Conservation (phyloP, 2,329 filamentous ascomycete genomes). For the Aspergillus brasiliensis region DNA sequence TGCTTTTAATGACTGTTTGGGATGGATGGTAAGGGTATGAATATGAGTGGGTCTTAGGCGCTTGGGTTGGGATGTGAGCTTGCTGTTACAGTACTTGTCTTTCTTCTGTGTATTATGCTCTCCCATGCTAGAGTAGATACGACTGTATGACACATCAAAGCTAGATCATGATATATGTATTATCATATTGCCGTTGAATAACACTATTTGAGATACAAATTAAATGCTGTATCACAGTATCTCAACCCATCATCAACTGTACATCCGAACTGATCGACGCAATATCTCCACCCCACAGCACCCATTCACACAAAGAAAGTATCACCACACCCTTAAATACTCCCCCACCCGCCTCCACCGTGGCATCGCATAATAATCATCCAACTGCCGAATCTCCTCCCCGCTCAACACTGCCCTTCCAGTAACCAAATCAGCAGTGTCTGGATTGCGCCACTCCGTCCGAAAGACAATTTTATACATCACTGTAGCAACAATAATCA, state of each 20-base stretch:
- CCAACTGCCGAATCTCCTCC: constrained; percentile 7
- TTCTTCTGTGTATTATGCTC: background rate
- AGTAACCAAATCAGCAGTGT: constrained; percentile 8
- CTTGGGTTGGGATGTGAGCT: too few species aligned
- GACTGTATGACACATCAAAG: too few species aligned
- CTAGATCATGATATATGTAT: too few species aligned
- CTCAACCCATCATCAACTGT: too few species aligned
- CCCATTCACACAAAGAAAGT: background rate
- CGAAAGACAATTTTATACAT: constrained; percentile 8
- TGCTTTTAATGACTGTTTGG: background rate
- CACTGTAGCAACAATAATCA: constrained; percentile 2
- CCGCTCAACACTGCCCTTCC: constrained; percentile 1
- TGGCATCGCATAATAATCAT: constrained; percentile 9
- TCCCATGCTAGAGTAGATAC: background rate
- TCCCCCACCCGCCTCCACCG: constrained; percentile 11
- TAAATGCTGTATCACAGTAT: too few species aligned
- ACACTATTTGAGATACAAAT: too few species aligned
- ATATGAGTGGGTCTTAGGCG: background rate
- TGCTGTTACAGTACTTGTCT: background rate
- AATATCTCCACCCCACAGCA: too few species aligned
- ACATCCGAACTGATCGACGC: too few species aligned
- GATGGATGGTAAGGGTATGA: background rate
- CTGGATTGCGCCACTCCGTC: constrained; percentile 10
- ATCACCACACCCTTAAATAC: constrained; percentile 13
- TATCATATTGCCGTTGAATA: too few species aligned